Conservation (phyloP, 1,284 basidiomycete species). For the Trichosporon faecale region DNA sequence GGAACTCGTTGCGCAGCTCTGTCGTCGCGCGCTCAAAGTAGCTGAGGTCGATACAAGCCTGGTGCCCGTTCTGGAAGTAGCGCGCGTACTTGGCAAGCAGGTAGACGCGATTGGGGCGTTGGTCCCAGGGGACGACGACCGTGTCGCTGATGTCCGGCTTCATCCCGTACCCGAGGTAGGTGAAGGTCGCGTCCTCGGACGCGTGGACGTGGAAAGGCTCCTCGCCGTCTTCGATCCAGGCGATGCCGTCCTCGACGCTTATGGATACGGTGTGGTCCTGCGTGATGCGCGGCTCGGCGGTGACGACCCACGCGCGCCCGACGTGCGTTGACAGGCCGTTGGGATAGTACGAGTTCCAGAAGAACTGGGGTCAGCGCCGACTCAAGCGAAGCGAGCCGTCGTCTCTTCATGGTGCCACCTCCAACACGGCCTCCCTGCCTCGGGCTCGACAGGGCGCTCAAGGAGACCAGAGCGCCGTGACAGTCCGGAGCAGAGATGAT, state of each 20-base stretch:
- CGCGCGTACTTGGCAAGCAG: conserved; percentile 29
- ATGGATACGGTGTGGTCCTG: not conserved
- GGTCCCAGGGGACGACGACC: not conserved
- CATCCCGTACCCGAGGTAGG: conserved; percentile 18
- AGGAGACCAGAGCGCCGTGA: too few species aligned
- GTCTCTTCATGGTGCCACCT: not conserved
- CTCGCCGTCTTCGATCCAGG: conserved; percentile 12
- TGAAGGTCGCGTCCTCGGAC: not conserved
- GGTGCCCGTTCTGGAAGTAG: conserved; percentile 27
- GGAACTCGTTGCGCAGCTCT: conserved; percentile 27
- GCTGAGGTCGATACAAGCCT: conserved; percentile 13
- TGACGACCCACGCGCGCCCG: conserved; percentile 25
- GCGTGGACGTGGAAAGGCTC: conserved; percentile 14
- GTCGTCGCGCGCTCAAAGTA: conserved; percentile 22
- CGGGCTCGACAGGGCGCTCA: too few species aligned
- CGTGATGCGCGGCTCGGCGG: conserved; percentile 13
- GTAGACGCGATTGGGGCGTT: conserved; percentile 28
- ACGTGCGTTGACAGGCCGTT: conserved; percentile 21
- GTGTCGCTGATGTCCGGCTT: conserved; percentile 3
- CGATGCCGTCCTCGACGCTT: not conserved
- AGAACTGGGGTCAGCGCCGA: conserved; percentile 25
- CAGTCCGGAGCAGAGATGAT: too few species aligned
- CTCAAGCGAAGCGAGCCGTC: not conserved
- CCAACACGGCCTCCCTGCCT: too few species aligned
- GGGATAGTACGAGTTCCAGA: conserved; percentile 29